Evolutionary conservation across 345 rosid species (phyloP), one percentile per base, ranked within the genome.

Genomic region (Lepidium aucheri): DNA sequence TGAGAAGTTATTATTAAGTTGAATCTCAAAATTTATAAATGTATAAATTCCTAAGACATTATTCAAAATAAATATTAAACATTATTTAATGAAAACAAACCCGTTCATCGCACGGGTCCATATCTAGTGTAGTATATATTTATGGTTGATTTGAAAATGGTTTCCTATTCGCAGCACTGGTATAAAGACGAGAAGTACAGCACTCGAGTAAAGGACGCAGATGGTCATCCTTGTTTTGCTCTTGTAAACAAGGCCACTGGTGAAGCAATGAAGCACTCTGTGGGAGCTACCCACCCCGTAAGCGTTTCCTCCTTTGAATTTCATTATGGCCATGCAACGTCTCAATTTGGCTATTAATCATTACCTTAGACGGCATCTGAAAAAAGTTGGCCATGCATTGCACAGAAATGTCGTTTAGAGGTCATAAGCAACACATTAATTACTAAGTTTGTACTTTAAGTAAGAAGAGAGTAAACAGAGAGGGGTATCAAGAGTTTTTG

Each of bases 161-260:
- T 74, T 52, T 34, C 39, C 18, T 60, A 57, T 18, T 33, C 57
- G 63, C 65, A 93, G 98, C 81, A 83, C 66, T 93, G 98, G 98
- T 86, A 70, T 78, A 93, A 85, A 79, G 97, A 86, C 55, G 90
- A 90, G 84, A 94, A 82, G 74, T 86, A 61, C 78, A 86, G 92
- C 72, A 85, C 91, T 9, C 74, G 82, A 44, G 97, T 88, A 49
- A 94, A 88, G 69, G 97, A 94, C 60, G 83, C 71, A 64, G 97
- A 83, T 17, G 96, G 97, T 5, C 75, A 15, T 42, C 97, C 99
- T 15, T 69, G 84, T 79, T 90, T 94, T 71, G 68, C 96, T 70
- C 78, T 94, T 61, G 89, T 94, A 13, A 94, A 94, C 74, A 90
- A 88, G 76, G 92, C 83, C 53, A 86, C 91, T 52, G 92, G 95